Conservation (phyloP, 169 alveolate genomes). For the Plasmodium ovale region DNA sequence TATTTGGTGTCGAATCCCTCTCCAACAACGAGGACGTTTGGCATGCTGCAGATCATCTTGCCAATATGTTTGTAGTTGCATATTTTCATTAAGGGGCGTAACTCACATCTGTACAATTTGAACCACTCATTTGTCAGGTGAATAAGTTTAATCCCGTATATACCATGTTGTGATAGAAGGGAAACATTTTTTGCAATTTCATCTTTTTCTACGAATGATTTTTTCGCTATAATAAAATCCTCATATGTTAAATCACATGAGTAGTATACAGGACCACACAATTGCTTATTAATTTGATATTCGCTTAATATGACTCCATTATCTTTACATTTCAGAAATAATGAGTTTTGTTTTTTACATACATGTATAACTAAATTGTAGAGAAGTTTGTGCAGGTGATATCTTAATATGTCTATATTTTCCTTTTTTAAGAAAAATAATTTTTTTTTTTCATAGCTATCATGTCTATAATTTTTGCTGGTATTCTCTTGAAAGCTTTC, state of each 20-base stretch:
- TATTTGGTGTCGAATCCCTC: conserved; percentile 74
- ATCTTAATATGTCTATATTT: conserved; percentile 49
- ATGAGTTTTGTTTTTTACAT: conserved; percentile 53
- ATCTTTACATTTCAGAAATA: conserved; percentile 38
- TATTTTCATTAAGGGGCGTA: conserved; percentile 65
- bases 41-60: conserved; percentile 41
- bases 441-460: background rate
- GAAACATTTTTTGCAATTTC: conserved; percentile 14
- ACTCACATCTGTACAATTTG: conserved; percentile 62
- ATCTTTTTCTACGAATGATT: conserved; percentile 45
- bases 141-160: conserved; percentile 68
- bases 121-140: conserved; percentile 69
- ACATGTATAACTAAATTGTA: conserved; percentile 72
- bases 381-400: conserved; percentile 57
- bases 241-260: conserved; percentile 60
- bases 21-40: conserved; percentile 50
- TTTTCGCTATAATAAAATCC: conserved; percentile 51
- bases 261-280: conserved; percentile 60
- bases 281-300: conserved; percentile 55
- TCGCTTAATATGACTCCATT: conserved; percentile 57
- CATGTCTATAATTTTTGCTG: background rate
- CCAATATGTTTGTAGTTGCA: conserved; percentile 52
- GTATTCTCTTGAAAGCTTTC: background rate
- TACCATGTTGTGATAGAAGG: conserved; percentile 60
- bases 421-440: background rate